Conservation (phyloP, 164 flowering plant species). For the Stephania yunnanensis region DNA sequence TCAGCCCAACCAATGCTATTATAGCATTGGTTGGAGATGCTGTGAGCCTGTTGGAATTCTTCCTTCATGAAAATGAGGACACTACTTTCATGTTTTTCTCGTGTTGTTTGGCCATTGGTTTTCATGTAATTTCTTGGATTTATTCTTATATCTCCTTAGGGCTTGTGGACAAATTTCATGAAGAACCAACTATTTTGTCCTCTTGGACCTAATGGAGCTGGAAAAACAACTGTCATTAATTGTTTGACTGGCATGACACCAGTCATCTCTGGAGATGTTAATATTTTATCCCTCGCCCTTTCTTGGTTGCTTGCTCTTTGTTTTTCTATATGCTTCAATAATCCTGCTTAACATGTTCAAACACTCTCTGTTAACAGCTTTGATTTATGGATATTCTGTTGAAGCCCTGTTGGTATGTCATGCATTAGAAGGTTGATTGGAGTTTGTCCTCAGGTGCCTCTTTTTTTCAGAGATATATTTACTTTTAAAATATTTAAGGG, state of each 20-base stretch:
- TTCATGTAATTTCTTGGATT: constrained; percentile 1
- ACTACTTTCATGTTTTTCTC: no score
- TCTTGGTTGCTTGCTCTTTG: background rate
- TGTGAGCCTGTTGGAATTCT: background rate
- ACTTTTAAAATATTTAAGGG: constrained; percentile 1
- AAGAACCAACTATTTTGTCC: constrained; percentile 94
- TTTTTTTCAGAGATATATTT: constrained; percentile 4
- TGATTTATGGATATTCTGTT: constrained; percentile 78
- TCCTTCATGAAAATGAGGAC: background rate
- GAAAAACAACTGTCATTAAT: constrained; percentile 88
- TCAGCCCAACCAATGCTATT: no score
- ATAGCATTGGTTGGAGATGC: no score
- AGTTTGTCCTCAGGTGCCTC: constrained; percentile 94
- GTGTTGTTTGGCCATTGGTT: no score
- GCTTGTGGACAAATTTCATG: constrained; percentile 79
- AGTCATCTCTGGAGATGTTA: constrained; percentile 97
- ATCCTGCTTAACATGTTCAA: background rate
- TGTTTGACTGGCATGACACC: constrained; percentile 95
- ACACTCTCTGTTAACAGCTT: constrained; percentile 41
- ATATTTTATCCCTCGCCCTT: constrained; percentile 11
- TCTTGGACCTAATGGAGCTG: constrained; percentile 99
- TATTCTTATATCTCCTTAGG: constrained; percentile 38
- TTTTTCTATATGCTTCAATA: background rate
- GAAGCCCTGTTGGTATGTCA: constrained; percentile 84
- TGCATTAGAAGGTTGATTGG: constrained; percentile 75